Percentiles rank a stretch among this genome's conserved stretches.
These are phyloP conservation scores for Geotrichum europaeum DNA, from an alignment of 1,139 yeast genomes.

Conservation along the genomic window DNA sequence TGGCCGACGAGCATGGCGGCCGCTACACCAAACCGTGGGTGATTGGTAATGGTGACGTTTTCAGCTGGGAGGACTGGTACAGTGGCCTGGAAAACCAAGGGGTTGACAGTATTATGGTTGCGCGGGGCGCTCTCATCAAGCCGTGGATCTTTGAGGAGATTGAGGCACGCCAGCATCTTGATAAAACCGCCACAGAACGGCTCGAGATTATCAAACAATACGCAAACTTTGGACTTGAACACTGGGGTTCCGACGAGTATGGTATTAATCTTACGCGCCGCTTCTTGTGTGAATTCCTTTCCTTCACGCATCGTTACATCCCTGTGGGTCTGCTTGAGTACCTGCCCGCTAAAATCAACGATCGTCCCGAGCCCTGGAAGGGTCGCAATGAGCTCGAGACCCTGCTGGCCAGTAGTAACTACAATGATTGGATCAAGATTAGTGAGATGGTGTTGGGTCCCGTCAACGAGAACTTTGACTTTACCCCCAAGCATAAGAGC, in stretches of 20 bases:
- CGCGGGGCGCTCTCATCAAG: conserved; percentile 94
- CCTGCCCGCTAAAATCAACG: conserved; percentile 82
- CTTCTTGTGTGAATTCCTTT: conserved; percentile 87
- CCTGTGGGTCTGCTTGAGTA: conserved; percentile 90
- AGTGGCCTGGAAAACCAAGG: conserved; percentile 54
- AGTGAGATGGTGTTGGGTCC: conserved; percentile 96
- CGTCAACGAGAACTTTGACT: conserved; percentile 65
- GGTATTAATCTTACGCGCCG: conserved; percentile 87
- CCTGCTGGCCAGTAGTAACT: conserved; percentile 74
- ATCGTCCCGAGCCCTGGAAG: conserved; percentile 88
- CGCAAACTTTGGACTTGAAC: conserved; percentile 78
- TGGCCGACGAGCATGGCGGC: conserved; percentile 39
- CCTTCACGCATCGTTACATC: conserved; percentile 88
- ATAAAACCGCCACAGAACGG: conserved; percentile 85
- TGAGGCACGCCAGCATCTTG: conserved; percentile 80
- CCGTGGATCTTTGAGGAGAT: conserved; percentile 99
- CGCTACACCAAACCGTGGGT: conserved; percentile 40
- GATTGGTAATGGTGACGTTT: conserved; percentile 92
- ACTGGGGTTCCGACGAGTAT: conserved; percentile 97
- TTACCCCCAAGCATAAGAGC: conserved; percentile 91
- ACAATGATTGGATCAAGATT: conserved; percentile 91
- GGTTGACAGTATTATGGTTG: conserved; percentile 93
- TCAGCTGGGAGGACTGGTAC: conserved; percentile 84
- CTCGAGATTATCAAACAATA: conserved; percentile 64
- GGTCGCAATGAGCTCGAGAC: conserved; percentile 96